Conservation (phyloP, 2,329 filamentous ascomycete genomes). For the Fusarium algeriense region DNA sequence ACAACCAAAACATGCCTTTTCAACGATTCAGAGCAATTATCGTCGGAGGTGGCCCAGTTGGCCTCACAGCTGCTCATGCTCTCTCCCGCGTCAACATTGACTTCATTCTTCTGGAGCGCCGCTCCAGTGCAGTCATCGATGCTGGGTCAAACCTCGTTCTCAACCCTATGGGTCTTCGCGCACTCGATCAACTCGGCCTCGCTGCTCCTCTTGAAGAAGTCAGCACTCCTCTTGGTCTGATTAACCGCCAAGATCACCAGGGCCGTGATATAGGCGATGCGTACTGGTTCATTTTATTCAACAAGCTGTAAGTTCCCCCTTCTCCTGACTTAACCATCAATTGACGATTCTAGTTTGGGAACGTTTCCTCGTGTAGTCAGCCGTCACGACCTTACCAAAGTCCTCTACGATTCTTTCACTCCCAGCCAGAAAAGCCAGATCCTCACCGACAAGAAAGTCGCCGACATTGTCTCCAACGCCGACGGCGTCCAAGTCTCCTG, state of each 20-base stretch:
- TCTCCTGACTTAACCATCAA: fast-evolving
- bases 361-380: constrained; percentile 48
- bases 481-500: constrained; percentile 34
- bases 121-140: constrained; percentile 45
- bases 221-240: constrained; percentile 40
- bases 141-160: constrained; percentile 51
- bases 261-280: constrained; percentile 46
- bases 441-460: constrained; percentile 29
- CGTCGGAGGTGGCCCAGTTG: constrained; percentile 47
- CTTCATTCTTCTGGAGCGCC: constrained; percentile 55
- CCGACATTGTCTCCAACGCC: constrained; percentile 15
- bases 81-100: constrained; percentile 51
- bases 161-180: constrained; percentile 45
- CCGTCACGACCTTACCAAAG: constrained; percentile 51
- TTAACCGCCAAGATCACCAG: constrained; percentile 44
- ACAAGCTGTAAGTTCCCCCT: constrained; percentile 40
- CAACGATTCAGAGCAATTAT: constrained; percentile 42
- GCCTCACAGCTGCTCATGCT: constrained; percentile 46
- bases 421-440: constrained; percentile 44
- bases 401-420: constrained; percentile 50
- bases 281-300: constrained; percentile 39
- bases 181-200: constrained; percentile 52
- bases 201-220: constrained; percentile 36
- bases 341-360: constrained; percentile 45
- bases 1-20: neutral